Evolutionary conservation across 2,329 filamentous ascomycete genomes (phyloP), one percentile per base, ranked within the genome.

Genomic region (Ciborinia camelliae): DNA sequence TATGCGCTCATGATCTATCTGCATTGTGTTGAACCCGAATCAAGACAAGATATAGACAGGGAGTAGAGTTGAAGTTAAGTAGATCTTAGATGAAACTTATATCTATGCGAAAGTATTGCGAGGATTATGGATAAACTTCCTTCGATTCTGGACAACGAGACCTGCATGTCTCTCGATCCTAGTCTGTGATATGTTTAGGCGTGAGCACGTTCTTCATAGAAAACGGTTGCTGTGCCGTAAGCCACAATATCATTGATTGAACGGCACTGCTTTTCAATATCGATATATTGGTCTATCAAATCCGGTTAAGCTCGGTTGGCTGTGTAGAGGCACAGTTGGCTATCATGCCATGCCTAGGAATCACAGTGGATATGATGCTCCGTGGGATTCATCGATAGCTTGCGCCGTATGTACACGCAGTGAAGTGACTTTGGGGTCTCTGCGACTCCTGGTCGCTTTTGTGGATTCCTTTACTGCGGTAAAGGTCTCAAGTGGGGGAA

Each of bases 211-310:
- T 55, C 52, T 43, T 57, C 37, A 48, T 32, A 55, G 35, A 51
- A 37, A 63, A 63, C 61, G 61, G 52, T 41, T 28, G 39, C 41
- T 63, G 37, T 62, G 59, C 50, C 60, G 61, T 32, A 57, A 57
- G 61, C 61, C 61, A 63, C 61, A 57, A 35, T 62, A 62, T 35
- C 30, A 30, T 28, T 62, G 60, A 54, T 37, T 54, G 60, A 55
- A 48, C 61, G 41, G 54, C 18, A 63, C 41, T 54, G 61, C 61
- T 57, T 45, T 48, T 35, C 37, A 57, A 47, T 47, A 63, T 57
- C 18, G 61, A 63, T 63, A 58, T 57, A 63, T 57, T 57, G 61
- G 32, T 18, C 35, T 18, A 62, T 41, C 55, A 32, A 50, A 39
- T 63, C 41, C 41, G 23, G 61, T 18, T n/a, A 58, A 48, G 41